These are phyloP conservation scores for Amanita fuliginea DNA, from an alignment of 768 basidiomycete genomes.

Conservation along the genomic window DNA sequence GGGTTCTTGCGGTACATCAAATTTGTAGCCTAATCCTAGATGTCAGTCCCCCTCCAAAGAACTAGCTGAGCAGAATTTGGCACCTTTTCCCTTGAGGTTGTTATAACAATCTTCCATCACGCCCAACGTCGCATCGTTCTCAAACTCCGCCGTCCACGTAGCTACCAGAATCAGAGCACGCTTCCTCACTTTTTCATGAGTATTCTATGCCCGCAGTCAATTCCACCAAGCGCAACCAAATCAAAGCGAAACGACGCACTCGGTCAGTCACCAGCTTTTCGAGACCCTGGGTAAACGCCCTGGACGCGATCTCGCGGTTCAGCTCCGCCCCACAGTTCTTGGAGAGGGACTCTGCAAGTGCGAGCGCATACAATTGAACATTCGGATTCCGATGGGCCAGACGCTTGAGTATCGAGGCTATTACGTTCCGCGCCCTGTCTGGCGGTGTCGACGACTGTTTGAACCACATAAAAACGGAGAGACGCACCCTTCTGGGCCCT, in stretches of 20 bases:
- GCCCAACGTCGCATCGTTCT: slow-evolving; percentile 67
- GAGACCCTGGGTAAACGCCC: slow-evolving; percentile 83
- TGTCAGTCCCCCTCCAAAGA: background rate
- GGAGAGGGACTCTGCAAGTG: slow-evolving; percentile 77
- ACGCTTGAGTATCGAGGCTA: slow-evolving; percentile 80
- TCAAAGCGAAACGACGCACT: slow-evolving; percentile 29
- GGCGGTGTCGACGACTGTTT: background rate
- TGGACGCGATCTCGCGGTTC: slow-evolving; percentile 78
- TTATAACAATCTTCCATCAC: slow-evolving; percentile 90
- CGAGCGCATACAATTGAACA: slow-evolving; percentile 89
- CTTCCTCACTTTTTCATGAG: slow-evolving; percentile 84
- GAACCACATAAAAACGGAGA: background rate
- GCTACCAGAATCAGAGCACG: slow-evolving; percentile 64
- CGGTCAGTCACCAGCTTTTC: slow-evolving; percentile 85
- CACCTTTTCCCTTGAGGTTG: slow-evolving; percentile 74
- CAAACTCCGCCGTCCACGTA: slow-evolving; percentile 79
- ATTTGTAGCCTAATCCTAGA: slow-evolving; percentile 50
- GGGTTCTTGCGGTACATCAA: slow-evolving; percentile 48
- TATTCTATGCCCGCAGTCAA: slow-evolving; percentile 46
- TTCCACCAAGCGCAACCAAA: background rate
- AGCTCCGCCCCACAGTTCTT: slow-evolving; percentile 84
- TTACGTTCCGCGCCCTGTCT: slow-evolving; percentile 75
- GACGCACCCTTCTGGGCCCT: slow-evolving; percentile 74
- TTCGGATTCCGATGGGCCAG: slow-evolving; percentile 91
- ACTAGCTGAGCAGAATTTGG: background rate